phyloP scores from a whole-genome alignment of 768 basidiomycete species.

The Hericium alpestre region DNA sequence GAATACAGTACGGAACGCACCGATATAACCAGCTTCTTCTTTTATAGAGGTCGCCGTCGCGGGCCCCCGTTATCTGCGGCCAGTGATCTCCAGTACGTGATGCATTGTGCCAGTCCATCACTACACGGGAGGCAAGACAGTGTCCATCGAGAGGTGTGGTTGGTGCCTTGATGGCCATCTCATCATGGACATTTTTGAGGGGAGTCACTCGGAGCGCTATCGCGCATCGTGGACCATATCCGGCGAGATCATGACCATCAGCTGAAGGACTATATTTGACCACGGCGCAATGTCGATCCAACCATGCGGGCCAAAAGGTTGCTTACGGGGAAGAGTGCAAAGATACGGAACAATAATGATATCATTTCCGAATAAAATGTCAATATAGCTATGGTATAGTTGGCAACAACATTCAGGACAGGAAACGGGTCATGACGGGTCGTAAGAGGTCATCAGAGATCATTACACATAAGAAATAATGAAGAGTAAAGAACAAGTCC shows the following conservation, averaged over 20 bases:
- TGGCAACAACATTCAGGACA: too few relatives aligned
- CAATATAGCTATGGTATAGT: too few relatives aligned
- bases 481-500: background rate
- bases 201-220: background rate
- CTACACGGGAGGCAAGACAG: slow-evolving; percentile 33
- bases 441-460: too few relatives aligned
- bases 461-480: too few relatives aligned
- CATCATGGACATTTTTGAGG: slow-evolving; percentile 1
- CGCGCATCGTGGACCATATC: slow-evolving; percentile 23
- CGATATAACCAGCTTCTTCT: background rate
- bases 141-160: slow-evolving; percentile 18
- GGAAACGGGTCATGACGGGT: too few relatives aligned
- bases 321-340: slow-evolving; percentile 20
- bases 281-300: slow-evolving; percentile 4
- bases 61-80: slow-evolving; percentile 36
- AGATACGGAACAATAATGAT: slow-evolving; percentile 16
- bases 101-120: slow-evolving; percentile 48
- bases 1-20: slow-evolving; percentile 10
- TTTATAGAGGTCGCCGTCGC: slow-evolving; percentile 24
- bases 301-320: slow-evolving; percentile 14
- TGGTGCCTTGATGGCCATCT: slow-evolving; percentile 15
- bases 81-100: slow-evolving; percentile 37
- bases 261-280: slow-evolving; percentile 20
- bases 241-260: slow-evolving; percentile 16
- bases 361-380: slow-evolving; percentile 7